Base-by-base conservation (phyloP, 805 yeast species). In the Lipomyces mesembrius region DNA sequence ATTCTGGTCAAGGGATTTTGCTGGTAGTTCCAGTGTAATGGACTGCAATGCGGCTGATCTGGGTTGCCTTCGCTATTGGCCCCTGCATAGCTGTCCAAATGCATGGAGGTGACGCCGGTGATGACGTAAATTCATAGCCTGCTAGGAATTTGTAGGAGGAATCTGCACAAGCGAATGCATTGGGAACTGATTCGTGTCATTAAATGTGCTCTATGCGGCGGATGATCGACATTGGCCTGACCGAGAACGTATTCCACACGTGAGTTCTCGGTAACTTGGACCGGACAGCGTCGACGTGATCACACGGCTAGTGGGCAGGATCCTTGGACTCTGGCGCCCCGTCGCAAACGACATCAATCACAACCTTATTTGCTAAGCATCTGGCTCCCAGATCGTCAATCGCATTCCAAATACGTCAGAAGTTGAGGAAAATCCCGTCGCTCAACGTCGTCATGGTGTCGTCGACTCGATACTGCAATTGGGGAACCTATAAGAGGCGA, bases 151-250 rank as follows among this genome's bases (percentile, higher is more conserved):
- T 43, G 49, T 4, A 43, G 8, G 4, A 43, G 49, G 49, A 43
- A 43, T 17, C 49, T 5, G 49, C 22, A 17, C 22, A 43, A 43
- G 22, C 20, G 2, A 43, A 4, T 43, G 20, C 49, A n/a, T 17
- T 6, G 22, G 9, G 49, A n/a, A n/a, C n/a, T n/a, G n/a, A n/a
- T n/a, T n/a, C n/a, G n/a, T n/a, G n/a, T n/a, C n/a, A 17, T 17
- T 17, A 17, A n/a, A 9, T n/a, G 22, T 43, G 49, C 25, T 43
- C 55, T 52, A 25, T 11, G 55, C 32, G 34, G 20, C 35, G 55
- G 55, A 52, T 25, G 55, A 52, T 52, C 55, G 32, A 25, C 55
- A 29, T 52, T 25, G 32, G 55, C 11, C 55, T 52, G 55, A 52
- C 55, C 55, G 34, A 22, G 55, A 11, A 52, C 8, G 32, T 2